Evolutionary conservation across 2,329 filamentous ascomycete genomes (phyloP).

Genomic region (Dendryphion nanum): DNA sequence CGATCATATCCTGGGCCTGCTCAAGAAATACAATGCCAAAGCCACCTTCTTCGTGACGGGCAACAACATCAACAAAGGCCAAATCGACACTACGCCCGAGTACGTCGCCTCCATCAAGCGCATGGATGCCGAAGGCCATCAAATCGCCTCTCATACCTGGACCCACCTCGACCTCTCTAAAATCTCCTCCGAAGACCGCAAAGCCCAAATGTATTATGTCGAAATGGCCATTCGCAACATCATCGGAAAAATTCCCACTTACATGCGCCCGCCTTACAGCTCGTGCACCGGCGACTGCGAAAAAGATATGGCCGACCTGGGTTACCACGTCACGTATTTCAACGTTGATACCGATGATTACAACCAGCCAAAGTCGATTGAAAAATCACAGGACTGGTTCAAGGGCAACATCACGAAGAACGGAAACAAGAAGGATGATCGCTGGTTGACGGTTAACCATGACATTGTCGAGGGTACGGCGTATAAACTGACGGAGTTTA

Average conservation of each 20-base stretch:
- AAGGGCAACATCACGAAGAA: constrained; percentile 41
- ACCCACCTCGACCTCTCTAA: constrained; percentile 50
- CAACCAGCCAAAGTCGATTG: constrained; percentile 52
- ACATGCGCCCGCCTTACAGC: constrained; percentile 52
- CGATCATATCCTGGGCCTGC: constrained; percentile 59
- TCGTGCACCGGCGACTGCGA: constrained; percentile 47
- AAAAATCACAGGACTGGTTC: constrained; percentile 57
- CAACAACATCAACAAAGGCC: constrained; percentile 56
- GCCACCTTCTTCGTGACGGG: constrained; percentile 68
- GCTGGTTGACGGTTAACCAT: constrained; percentile 56
- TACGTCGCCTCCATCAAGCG: constrained; percentile 55
- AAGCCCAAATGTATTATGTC: constrained; percentile 52
- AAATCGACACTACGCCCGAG: constrained; percentile 52
- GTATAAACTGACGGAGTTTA: constrained; percentile 43
- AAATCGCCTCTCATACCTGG: constrained; percentile 61
- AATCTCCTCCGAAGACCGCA: constrained; percentile 43
- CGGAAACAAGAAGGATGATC: constrained; percentile 18
- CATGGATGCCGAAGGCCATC: constrained; percentile 57
- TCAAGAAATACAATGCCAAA: constrained; percentile 59
- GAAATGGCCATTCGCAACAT: constrained; percentile 58
- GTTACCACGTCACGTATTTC: constrained; percentile 61
- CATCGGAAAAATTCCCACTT: constrained; percentile 56
- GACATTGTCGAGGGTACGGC: constrained; percentile 50
- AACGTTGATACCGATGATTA: constrained; percentile 64
- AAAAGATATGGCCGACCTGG: constrained; percentile 43